A percentile compares a stretch with the other conserved stretches of the same genome.
Evolutionary conservation across 768 basidiomycete genomes (phyloP).

Genomic region (Porphyrellus cyaneotinctus): DNA sequence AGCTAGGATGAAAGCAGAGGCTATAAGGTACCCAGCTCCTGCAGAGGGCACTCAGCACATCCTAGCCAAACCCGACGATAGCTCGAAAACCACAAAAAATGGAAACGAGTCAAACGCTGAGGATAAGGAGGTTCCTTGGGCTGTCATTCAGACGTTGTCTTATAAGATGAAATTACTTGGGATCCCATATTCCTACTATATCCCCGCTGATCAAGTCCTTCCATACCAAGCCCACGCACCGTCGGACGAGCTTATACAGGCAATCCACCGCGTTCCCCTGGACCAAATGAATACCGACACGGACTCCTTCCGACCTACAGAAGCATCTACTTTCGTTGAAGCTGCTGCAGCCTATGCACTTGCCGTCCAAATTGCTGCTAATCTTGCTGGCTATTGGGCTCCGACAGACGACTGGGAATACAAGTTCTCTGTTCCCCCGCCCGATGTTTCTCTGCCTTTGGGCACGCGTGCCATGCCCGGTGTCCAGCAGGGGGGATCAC

Average conservation of each 20-base stretch:
- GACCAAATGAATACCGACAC: conserved; percentile 44
- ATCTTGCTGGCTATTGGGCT: conserved; percentile 61
- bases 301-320: conserved; percentile 48
- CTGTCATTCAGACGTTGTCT: conserved; percentile 50
- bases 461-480: not conserved
- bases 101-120: conserved; percentile 9
- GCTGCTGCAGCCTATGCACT: conserved; percentile 63
- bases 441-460: conserved; percentile 10
- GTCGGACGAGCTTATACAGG: conserved; percentile 46
- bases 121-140: conserved; percentile 45
- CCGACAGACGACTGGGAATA: conserved; percentile 72
- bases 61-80: conserved; percentile 1
- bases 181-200: conserved; percentile 43
- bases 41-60: not conserved
- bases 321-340: conserved; percentile 37
- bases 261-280: conserved; percentile 43
- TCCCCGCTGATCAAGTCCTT: conserved; percentile 56
- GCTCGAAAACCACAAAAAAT: conserved; percentile 1
- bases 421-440: conserved; percentile 42
- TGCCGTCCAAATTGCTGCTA: conserved; percentile 67
- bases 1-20: conserved; percentile 44
- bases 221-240: conserved; percentile 73
- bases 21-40: conserved; percentile 30
- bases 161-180: conserved; percentile 72
- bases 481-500: conserved; percentile 21